These are phyloP conservation scores for Mucor indicus DNA, from an alignment of 371 early-diverging fungal species.

Conservation along the genomic window DNA sequence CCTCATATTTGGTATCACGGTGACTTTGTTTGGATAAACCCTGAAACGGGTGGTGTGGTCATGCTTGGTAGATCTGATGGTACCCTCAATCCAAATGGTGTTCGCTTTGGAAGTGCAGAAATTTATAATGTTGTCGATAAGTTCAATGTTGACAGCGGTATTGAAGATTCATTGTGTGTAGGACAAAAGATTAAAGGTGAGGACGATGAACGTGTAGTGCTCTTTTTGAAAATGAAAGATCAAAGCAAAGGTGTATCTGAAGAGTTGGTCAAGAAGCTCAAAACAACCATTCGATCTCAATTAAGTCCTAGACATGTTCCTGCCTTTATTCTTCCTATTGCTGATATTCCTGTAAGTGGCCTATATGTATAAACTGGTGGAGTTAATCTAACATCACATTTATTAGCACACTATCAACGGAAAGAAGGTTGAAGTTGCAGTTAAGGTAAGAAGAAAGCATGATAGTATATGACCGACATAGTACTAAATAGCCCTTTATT, in stretches of 20 bases:
- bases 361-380: too few relatives aligned
- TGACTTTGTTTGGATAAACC: constrained; percentile 87
- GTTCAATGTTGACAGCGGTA: constrained; percentile 42
- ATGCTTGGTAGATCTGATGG: constrained; percentile 96
- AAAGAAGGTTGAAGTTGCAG: constrained; percentile 96
- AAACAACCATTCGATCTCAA: constrained; percentile 74
- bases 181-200: constrained; percentile 77
- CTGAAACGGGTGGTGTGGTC: constrained; percentile 86
- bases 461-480: too few relatives aligned
- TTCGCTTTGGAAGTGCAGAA: constrained; percentile 95
- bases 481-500: too few relatives aligned
- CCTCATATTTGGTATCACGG: constrained; percentile 92
- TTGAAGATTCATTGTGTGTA: constrained; percentile 58
- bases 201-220: constrained; percentile 88
- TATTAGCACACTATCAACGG: constrained; percentile 89
- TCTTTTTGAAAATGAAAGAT: constrained; percentile 81
- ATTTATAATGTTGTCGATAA: constrained; percentile 89
- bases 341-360: constrained; percentile 81
- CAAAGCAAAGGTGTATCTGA: constrained; percentile 32
- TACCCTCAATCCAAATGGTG: constrained; percentile 94
- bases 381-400: too few relatives aligned
- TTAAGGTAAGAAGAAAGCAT: constrained; percentile 56
- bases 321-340: constrained; percentile 75
- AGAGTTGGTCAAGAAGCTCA: constrained; percentile 57
- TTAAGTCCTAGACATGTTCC: constrained; percentile 95